These are phyloP conservation scores for Solanum neorickii DNA, from an alignment of 257 asterid genomes.

Conservation along the genomic window DNA sequence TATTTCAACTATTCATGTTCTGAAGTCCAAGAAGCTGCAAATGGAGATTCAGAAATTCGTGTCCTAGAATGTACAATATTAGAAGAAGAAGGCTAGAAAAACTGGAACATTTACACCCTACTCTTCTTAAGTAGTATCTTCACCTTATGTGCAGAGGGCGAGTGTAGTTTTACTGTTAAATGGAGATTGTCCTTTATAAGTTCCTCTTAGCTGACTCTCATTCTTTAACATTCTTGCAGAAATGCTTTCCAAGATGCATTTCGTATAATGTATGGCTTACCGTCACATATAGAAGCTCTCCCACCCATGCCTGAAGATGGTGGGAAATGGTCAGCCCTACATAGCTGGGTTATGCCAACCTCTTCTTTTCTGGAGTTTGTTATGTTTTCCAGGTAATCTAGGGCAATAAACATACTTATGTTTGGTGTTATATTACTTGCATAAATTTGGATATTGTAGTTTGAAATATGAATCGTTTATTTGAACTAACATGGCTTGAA, in stretches of 20 bases:
- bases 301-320: constrained; percentile 99
- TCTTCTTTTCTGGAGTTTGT: constrained; percentile 83
- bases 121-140: not conserved
- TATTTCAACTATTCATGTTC: not conserved
- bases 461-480: not conserved
- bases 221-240: constrained; percentile 27
- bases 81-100: not conserved
- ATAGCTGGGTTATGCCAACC: constrained; percentile 99
- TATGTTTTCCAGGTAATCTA: constrained; percentile 81
- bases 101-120: not conserved
- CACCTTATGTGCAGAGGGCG: not conserved
- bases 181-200: not conserved
- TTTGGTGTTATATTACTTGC: not conserved
- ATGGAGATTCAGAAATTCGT: not conserved
- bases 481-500: not conserved
- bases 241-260: constrained; percentile 72
- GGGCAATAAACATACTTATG: not conserved
- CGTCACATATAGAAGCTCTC: constrained; percentile 70
- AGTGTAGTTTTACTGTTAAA: not conserved
- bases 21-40: not conserved
- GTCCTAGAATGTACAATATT: not conserved
- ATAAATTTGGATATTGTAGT: not conserved
- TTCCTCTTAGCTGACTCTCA: not conserved
- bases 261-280: constrained; percentile 80
- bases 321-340: constrained; percentile 84